Percentiles rank a stretch among this genome's conserved stretches.
Conservation (phyloP, 805 yeast species). For the Wickerhamiella lipophila region DNA sequence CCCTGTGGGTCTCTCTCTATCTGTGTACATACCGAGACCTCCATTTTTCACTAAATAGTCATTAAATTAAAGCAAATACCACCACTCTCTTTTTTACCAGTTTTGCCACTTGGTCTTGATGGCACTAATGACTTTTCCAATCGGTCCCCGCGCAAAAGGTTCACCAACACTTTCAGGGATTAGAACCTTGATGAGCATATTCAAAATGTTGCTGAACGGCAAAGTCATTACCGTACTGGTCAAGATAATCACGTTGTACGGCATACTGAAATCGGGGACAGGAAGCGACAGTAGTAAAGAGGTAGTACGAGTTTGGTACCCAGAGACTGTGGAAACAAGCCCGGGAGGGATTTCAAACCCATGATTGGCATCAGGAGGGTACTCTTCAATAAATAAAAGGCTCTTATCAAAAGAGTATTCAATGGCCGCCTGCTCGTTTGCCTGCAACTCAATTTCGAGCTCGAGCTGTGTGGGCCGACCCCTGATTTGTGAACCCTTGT, state of each 20-base stretch:
- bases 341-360: conserved; percentile 95
- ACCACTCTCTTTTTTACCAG: no score
- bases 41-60: no score
- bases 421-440: conserved; percentile 44
- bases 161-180: conserved; percentile 44
- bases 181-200: conserved; percentile 58
- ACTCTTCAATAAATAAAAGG: conserved; percentile 69
- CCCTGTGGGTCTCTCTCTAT: no score
- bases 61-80: no score
- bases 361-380: conserved; percentile 99
- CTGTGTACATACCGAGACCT: no score
- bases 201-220: conserved; percentile 77
- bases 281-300: conserved; percentile 79
- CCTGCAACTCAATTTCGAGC: conserved; percentile 50
- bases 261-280: conserved; percentile 98
- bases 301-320: conserved; percentile 49
- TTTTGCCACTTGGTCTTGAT: not conserved
- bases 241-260: conserved; percentile 88
- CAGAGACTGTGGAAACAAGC: conserved; percentile 31
- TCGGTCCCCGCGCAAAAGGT: conserved; percentile 5
- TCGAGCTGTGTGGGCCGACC: conserved; percentile 74
- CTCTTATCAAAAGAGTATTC: conserved; percentile 81
- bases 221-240: conserved; percentile 90
- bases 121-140: not conserved
- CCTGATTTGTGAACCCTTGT: conserved; percentile 70